Percentiles rank a stretch among this genome's conserved stretches.
Conservation (phyloP, 805 yeast genomes). For the Zygoascus flipseniorum region DNA sequence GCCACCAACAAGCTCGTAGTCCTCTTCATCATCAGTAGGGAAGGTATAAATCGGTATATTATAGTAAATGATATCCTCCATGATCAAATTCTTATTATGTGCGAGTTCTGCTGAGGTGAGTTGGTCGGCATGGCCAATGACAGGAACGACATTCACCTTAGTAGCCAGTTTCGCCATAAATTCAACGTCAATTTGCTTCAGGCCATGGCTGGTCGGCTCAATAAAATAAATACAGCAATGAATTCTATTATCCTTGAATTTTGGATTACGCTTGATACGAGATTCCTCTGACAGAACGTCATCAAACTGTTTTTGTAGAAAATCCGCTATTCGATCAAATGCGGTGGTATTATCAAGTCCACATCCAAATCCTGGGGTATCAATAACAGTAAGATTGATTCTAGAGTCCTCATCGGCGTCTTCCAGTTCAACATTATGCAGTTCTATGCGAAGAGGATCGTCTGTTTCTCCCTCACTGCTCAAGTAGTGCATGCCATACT, state of each 20-base stretch:
- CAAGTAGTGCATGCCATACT: background rate
- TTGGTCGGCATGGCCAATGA: slow-evolving; percentile 73
- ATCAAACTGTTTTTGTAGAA: slow-evolving; percentile 65
- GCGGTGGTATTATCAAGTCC: slow-evolving; percentile 55
- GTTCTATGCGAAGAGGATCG: slow-evolving; percentile 20
- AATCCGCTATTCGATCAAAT: slow-evolving; percentile 43
- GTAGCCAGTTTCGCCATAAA: slow-evolving; percentile 61
- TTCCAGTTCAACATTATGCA: slow-evolving; percentile 40
- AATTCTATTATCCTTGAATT: slow-evolving; percentile 63
- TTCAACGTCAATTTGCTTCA: slow-evolving; percentile 62
- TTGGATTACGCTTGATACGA: slow-evolving; percentile 62
- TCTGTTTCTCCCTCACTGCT: background rate
- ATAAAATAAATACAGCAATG: slow-evolving; percentile 75
- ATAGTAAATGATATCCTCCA: slow-evolving; percentile 47
- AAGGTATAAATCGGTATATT: slow-evolving; percentile 66
- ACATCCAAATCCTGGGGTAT: slow-evolving; percentile 75
- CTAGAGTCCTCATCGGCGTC: slow-evolving; percentile 42
- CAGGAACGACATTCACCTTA: slow-evolving; percentile 76
- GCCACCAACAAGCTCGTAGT: slow-evolving; percentile 1
- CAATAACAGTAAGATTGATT: slow-evolving; percentile 47
- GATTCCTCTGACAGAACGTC: slow-evolving; percentile 65
- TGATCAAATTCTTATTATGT: slow-evolving; percentile 44
- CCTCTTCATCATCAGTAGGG: slow-evolving; percentile 47
- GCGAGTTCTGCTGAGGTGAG: slow-evolving; percentile 57
- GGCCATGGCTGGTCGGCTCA: slow-evolving; percentile 47